These are phyloP conservation scores for Phytophthora brassicae DNA, from an alignment of 352 stramenopile species.

Conservation along the genomic window DNA sequence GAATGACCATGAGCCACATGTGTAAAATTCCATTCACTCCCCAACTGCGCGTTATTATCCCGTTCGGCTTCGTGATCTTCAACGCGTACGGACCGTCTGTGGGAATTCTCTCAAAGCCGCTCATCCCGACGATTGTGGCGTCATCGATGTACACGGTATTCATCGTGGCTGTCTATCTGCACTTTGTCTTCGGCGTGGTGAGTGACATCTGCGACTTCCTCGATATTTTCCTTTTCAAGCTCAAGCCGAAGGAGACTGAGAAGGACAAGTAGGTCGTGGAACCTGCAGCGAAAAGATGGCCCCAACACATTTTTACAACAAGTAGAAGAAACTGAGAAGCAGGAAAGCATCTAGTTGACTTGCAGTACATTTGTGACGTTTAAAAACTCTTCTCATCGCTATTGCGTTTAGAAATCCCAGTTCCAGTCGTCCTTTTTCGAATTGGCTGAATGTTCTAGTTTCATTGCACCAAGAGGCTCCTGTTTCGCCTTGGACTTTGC, in stretches of 20 bases:
- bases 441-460: conserved; percentile 38
- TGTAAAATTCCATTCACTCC: conserved; percentile 87
- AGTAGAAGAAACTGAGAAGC: conserved; percentile 20
- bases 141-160: conserved; percentile 72
- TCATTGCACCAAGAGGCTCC: conserved; percentile 58
- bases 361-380: conserved; percentile 12
- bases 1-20: conserved; percentile 91
- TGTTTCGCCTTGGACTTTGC: conserved; percentile 64
- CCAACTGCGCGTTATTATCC: conserved; percentile 81
- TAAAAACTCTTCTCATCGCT: neutral
- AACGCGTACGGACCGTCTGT: conserved; percentile 66
- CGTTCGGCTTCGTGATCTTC: conserved; percentile 71
- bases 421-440: conserved; percentile 77
- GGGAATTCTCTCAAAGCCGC: conserved; percentile 45
- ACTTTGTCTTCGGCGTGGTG: conserved; percentile 82
- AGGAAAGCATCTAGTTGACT: conserved; percentile 24
- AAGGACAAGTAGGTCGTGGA: conserved; percentile 37
- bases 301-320: neutral
- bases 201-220: conserved; percentile 87
- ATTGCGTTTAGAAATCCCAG: conserved; percentile 67
- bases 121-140: conserved; percentile 68
- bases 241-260: conserved; percentile 43
- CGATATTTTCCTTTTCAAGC: conserved; percentile 86
- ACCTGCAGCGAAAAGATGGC: neutral
- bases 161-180: conserved; percentile 74